Evolutionary conservation across 2,329 filamentous ascomycete species (phyloP).

Genomic region (Curvularia sp.): DNA sequence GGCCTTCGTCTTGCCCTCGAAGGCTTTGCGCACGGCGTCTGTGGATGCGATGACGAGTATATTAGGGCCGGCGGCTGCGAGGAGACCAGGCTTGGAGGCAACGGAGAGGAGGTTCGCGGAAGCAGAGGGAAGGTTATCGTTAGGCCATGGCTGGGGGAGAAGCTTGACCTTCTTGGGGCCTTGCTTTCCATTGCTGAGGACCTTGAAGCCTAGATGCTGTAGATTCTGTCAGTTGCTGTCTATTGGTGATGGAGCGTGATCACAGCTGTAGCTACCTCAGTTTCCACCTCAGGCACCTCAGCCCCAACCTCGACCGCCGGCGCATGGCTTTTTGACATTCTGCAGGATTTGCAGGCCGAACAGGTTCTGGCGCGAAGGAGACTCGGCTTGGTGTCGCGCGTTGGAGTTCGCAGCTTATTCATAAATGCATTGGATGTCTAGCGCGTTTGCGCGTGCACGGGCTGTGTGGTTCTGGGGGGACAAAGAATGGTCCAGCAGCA

Average conservation of each 20-base stretch:
- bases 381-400: constrained; percentile 38
- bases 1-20: constrained; percentile 57
- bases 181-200: constrained; percentile 61
- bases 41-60: constrained; percentile 78
- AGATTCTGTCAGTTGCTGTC: constrained; percentile 20
- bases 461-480: constrained; percentile 16
- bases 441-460: constrained; percentile 22
- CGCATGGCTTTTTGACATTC: constrained; percentile 52
- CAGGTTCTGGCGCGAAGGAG: constrained; percentile 61
- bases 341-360: constrained; percentile 69
- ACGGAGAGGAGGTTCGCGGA: constrained; percentile 85
- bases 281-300: constrained; percentile 78
- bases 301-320: constrained; percentile 62
- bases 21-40: constrained; percentile 77
- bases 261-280: constrained; percentile 66
- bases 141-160: constrained; percentile 78
- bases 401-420: constrained; percentile 29
- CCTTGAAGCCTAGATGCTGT: constrained; percentile 78
- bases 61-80: constrained; percentile 88
- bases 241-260: not conserved
- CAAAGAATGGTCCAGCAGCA: constrained; percentile 1
- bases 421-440: constrained; percentile 39
- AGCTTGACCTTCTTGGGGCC: constrained; percentile 83
- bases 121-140: constrained; percentile 70
- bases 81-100: constrained; percentile 77